A percentile compares a stretch with the other conserved stretches of the same genome.
These are phyloP conservation scores for Mucor mucedo DNA, from an alignment of 371 early-diverging fungal species.

Conservation along the genomic window DNA sequence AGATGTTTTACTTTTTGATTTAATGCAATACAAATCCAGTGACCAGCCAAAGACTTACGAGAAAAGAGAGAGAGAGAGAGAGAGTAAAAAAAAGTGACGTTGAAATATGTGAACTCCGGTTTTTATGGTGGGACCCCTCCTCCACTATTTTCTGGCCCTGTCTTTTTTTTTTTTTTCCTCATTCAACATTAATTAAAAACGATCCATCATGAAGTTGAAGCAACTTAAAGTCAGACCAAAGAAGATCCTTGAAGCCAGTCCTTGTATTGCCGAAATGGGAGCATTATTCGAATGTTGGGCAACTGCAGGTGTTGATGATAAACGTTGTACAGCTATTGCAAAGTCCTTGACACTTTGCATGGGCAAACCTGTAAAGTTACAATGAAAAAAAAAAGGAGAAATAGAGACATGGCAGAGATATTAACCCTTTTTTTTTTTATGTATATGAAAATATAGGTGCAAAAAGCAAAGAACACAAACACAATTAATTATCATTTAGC, in stretches of 20 bases:
- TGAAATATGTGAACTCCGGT: neutral
- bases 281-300: constrained; percentile 74
- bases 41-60: neutral
- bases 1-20: too few relatives aligned
- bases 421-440: constrained; percentile 1
- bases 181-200: constrained; percentile 13
- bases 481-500: constrained; percentile 73
- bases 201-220: constrained; percentile 60
- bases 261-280: constrained; percentile 70
- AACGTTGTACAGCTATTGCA: constrained; percentile 59
- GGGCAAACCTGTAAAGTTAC: constrained; percentile 61
- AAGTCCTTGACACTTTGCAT: constrained; percentile 66
- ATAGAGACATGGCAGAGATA: neutral
- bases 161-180: constrained; percentile 15
- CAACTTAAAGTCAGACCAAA: constrained; percentile 69
- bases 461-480: constrained; percentile 56
- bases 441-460: constrained; percentile 37
- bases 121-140: constrained; percentile 9
- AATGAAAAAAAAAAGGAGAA: constrained; percentile 6
- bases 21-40: too few relatives aligned
- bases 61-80: neutral
- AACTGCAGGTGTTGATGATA: constrained; percentile 62
- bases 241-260: constrained; percentile 66
- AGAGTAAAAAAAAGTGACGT: constrained; percentile 3
- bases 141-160: constrained; percentile 10